These are phyloP conservation scores for Yarrowia sp. DNA, from an alignment of 805 yeast genomes.

Conservation along the genomic window DNA sequence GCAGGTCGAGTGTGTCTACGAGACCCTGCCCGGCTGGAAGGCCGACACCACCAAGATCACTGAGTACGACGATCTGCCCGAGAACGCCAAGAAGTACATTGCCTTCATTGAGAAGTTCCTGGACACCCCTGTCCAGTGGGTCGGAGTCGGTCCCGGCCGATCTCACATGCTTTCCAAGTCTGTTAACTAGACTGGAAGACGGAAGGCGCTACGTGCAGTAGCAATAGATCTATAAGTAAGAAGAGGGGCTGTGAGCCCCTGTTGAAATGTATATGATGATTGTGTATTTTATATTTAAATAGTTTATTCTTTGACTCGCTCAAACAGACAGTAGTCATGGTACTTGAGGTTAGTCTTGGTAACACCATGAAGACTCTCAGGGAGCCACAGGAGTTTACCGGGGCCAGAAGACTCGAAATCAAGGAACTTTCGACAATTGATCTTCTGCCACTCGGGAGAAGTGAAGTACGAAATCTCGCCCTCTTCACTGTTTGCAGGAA, in stretches of 20 bases:
- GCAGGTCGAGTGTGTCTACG: conserved; percentile 88
- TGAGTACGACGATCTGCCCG: conserved; percentile 76
- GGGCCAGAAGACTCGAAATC: conserved; percentile 34
- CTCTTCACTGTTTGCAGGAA: conserved; percentile 45
- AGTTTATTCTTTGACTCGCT: conserved; percentile 17
- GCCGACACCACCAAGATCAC: conserved; percentile 71
- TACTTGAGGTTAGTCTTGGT: conserved; percentile 31
- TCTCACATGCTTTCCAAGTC: conserved; percentile 71
- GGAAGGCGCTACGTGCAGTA: conserved; percentile 23
- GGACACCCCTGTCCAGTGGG: conserved; percentile 88
- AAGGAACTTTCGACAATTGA: conserved; percentile 34
- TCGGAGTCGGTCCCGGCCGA: conserved; percentile 98
- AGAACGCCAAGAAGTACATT: conserved; percentile 80
- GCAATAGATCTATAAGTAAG: not conserved
- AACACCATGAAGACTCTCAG: conserved; percentile 29
- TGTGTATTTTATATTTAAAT: not conserved
- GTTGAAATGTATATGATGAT: not conserved
- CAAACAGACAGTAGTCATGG: conserved; percentile 36
- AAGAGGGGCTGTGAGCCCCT: not conserved
- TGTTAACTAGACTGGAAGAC: conserved; percentile 13
- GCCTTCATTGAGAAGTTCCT: conserved; percentile 81
- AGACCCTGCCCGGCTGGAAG: conserved; percentile 93
- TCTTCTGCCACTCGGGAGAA: conserved; percentile 32
- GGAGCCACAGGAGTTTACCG: conserved; percentile 35
- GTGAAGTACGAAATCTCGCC: conserved; percentile 44